Evolutionary conservation across 805 yeast genomes (phyloP).

Genomic region (Pichia gijzeniarum): DNA sequence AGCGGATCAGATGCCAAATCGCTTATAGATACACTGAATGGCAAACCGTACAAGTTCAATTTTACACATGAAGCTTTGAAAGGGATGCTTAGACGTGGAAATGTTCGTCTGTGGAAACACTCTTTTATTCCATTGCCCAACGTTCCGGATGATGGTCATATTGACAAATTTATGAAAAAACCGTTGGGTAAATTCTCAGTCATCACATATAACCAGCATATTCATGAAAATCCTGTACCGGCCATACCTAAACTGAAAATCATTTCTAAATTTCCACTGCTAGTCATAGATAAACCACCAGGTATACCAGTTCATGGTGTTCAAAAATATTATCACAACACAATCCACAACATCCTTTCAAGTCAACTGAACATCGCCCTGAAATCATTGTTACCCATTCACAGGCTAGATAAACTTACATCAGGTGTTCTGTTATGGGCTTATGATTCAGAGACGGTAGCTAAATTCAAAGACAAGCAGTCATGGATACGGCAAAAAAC

Average conservation of each 20-base stretch:
- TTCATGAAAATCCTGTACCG: conserved; percentile 12
- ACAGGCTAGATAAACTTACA: conserved; percentile 46
- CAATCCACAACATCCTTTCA: conserved; percentile 39
- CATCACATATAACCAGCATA: conserved; percentile 11
- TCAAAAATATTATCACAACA: conserved; percentile 37
- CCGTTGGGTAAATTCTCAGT: not conserved
- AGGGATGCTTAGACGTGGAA: not conserved
- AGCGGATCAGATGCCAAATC: not conserved
- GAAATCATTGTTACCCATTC: conserved; percentile 30
- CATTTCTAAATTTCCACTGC: not conserved
- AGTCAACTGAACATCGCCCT: conserved; percentile 17
- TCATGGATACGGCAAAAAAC: conserved; percentile 24
- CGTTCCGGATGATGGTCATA: too few species aligned
- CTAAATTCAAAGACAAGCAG: conserved; percentile 18
- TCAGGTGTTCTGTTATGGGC: conserved; percentile 45
- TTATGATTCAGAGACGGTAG: conserved; percentile 27
- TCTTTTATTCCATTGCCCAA: too few species aligned
- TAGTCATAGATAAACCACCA: conserved; percentile 43
- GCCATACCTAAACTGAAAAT: not conserved
- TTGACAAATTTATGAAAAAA: conserved; percentile 1
- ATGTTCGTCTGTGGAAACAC: not conserved
- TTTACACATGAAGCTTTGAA: not conserved
- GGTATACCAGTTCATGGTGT: conserved; percentile 51
- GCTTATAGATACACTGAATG: conserved; percentile 5
- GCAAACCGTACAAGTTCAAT: conserved; percentile 12